Conservation (phyloP, 257 asterid species). For the Nicotiana tabacum region DNA sequence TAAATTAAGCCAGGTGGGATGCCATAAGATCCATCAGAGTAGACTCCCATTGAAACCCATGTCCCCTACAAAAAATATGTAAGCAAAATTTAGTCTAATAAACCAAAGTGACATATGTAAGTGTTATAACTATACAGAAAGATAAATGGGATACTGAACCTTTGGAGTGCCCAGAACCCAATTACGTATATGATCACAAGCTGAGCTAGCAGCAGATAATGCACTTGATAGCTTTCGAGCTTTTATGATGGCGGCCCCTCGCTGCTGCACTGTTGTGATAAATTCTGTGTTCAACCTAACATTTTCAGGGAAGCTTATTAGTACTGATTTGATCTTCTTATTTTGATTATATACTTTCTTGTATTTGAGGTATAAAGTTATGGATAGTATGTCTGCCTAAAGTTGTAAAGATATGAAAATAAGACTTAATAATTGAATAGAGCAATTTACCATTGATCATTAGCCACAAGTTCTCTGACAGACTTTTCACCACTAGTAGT, state of each 20-base stretch:
- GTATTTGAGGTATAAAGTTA: not conserved
- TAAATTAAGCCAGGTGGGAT: slow-evolving; percentile 60
- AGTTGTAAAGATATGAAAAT: not conserved
- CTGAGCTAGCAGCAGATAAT: slow-evolving; percentile 78
- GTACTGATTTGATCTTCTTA: not conserved
- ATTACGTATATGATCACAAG: slow-evolving; percentile 78
- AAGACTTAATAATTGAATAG: not conserved
- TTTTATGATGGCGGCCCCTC: slow-evolving; percentile 66
- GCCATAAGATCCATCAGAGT: slow-evolving; percentile 82
- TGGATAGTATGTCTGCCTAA: not conserved
- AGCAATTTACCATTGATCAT: slow-evolving; percentile 48
- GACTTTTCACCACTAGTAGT: slow-evolving; percentile 35
- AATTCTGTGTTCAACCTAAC: slow-evolving; percentile 57
- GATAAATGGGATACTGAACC: slow-evolving; percentile 27
- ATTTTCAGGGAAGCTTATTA: not conserved
- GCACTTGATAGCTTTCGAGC: slow-evolving; percentile 81
- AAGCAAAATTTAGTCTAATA: not conserved
- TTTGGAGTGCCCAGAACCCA: slow-evolving; percentile 88
- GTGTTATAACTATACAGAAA: not conserved
- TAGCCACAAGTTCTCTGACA: slow-evolving; percentile 41
- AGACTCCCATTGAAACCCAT: slow-evolving; percentile 92
- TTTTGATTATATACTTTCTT: not conserved
- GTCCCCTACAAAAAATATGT: slow-evolving; percentile 38
- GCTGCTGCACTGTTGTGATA: slow-evolving; percentile 55
- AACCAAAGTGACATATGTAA: not conserved